Base-by-base conservation (phyloP, 1,139 yeast species). In the Geotrichum histeridarum region DNA sequence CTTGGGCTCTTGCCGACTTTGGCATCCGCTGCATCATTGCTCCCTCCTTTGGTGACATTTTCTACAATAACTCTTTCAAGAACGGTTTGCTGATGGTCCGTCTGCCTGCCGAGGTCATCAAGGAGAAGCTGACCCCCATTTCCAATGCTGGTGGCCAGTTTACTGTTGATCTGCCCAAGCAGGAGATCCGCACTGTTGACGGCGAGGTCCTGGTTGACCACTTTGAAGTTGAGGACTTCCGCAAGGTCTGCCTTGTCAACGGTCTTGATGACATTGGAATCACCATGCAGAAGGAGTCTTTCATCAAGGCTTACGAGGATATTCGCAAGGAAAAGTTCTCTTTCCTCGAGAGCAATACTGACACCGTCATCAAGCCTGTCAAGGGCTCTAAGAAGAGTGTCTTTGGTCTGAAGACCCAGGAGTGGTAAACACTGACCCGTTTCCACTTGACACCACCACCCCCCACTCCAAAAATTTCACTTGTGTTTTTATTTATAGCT, bases 1-100 rank as follows among this genome's bases (percentile, higher is more conserved):
- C 99, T 57, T 93, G 99, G 99, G 99, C 99, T 2, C 79, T 93
- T 62, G 91, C 89, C 67, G 99, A 93, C 73, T 93, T 93, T 67
- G 99, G 99, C 70, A 90, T 93, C 71, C 84, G 87, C 71, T 86
- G 93, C 60, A 86, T 93, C 69, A 90, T 93, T 72, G 98, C 99
- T 4, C 98, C 98, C 57, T 89, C 97, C 1, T 93, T 91, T 66
- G 99, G 99, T 70, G 99, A 93, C 73, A 93, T 93, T 65, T 93
- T 93, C 78, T 91, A 88, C 81, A 93, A 87, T 76, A 93, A 93
- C 77, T 90, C 97, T 51, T 87, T 86, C 77, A 93, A 93, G 77
- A 93, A 93, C 73, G 97, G 96, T 50, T 78, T 93, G 70, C 77
- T 93, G 62, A 97, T 98, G 58, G 88, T 93, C 64, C 83, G 96